Evolutionary conservation across 1,284 basidiomycete species (phyloP).

Genomic region (Pseudozyma hubeiensis): DNA sequence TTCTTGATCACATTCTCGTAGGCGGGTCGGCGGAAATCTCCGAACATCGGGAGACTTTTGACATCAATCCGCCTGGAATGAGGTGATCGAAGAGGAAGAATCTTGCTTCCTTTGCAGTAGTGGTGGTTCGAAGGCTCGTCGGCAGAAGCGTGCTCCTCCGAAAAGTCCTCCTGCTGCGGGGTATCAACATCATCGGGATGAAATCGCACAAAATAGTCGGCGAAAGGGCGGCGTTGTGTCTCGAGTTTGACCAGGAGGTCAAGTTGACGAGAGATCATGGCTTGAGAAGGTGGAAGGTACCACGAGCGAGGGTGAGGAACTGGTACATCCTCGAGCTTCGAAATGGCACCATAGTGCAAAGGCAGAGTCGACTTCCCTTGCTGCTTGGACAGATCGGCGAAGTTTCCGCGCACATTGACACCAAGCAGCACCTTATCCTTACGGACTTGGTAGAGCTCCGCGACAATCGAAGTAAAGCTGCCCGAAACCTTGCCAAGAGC

Average conservation of each 20-base stretch:
- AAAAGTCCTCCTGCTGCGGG: constrained; percentile 6
- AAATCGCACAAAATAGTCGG: constrained; percentile 14
- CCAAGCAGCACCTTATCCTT: constrained; percentile 3
- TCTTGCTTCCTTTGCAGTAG: constrained; percentile 13
- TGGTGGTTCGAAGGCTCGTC: neutral
- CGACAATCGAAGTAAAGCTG: constrained; percentile 5
- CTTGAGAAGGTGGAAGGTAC: constrained; percentile 11
- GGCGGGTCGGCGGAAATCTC: constrained; percentile 10
- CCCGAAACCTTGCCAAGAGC: constrained; percentile 4
- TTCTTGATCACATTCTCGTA: constrained; percentile 16
- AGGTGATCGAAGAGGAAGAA: constrained; percentile 4
- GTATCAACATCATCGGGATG: constrained; percentile 9
- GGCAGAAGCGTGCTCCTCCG: neutral
- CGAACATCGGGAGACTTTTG: constrained; percentile 9
- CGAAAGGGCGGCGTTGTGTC: constrained; percentile 6
- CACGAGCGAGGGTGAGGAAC: constrained; percentile 13
- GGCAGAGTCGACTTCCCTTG: constrained; percentile 3
- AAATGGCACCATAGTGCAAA: constrained; percentile 5
- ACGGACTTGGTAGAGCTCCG: constrained; percentile 1
- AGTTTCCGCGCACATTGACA: neutral
- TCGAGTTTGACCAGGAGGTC: constrained; percentile 15
- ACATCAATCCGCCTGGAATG: constrained; percentile 4
- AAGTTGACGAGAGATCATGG: constrained; percentile 6
- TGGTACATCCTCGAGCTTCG: constrained; percentile 4
- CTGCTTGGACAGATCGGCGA: constrained; percentile 9